Evolutionary conservation across 2,329 filamentous ascomycete species (phyloP).

Genomic region (Ceratocystis variospora): DNA sequence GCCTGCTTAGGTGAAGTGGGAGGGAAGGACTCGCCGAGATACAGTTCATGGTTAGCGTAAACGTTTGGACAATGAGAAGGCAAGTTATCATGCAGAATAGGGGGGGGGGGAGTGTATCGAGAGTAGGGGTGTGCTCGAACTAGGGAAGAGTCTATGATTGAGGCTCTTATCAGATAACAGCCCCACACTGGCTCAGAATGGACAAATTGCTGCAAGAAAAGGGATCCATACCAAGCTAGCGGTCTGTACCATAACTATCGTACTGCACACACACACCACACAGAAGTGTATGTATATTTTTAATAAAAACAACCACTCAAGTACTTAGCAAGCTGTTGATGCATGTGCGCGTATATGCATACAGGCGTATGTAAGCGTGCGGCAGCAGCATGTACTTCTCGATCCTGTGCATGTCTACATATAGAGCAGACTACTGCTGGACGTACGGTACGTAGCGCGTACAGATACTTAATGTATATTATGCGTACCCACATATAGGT

Average conservation of each 20-base stretch:
- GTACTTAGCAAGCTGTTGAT: neutral
- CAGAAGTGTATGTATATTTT: no score
- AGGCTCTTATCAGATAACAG: neutral
- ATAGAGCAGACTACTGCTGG: neutral
- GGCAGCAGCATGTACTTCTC: no score
- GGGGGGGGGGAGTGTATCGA: neutral
- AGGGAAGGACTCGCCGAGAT: neutral
- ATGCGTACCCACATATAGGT: neutral
- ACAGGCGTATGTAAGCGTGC: neutral
- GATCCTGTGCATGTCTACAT: neutral
- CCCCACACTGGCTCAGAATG: neutral
- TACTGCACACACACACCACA: no score
- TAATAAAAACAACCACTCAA: no score
- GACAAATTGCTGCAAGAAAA: neutral
- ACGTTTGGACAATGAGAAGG: no score
- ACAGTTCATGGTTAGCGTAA: neutral
- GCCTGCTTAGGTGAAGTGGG: neutral
- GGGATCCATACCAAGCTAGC: neutral
- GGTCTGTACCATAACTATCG: no score
- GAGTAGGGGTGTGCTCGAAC: neutral
- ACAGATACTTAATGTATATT: no score
- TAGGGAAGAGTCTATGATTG: neutral
- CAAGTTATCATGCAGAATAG: no score
- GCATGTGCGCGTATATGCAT: neutral
- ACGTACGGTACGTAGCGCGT: neutral